These are phyloP conservation scores for Psilocybe sp. DNA, from an alignment of 768 basidiomycete species.

Conservation along the genomic window DNA sequence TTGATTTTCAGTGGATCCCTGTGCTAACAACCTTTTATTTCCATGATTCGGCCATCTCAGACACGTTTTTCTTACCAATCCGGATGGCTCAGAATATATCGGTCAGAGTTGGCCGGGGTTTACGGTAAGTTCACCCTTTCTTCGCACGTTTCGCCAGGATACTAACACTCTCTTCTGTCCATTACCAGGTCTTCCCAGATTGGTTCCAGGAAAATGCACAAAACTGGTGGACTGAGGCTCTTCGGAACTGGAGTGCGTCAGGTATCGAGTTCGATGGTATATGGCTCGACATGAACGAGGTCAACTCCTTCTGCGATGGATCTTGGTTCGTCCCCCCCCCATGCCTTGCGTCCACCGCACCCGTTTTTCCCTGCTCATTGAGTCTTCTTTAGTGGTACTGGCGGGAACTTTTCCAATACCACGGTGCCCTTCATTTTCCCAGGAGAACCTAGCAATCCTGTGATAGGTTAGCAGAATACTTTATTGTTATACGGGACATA, in stretches of 20 bases:
- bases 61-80: constrained; percentile 73
- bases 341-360: neutral
- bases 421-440: constrained; percentile 54
- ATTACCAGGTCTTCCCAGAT: constrained; percentile 25
- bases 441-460: constrained; percentile 48
- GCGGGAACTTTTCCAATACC: constrained; percentile 53
- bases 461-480: constrained; percentile 29
- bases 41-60: constrained; percentile 25
- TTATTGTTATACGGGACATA: neutral
- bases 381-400: constrained; percentile 44
- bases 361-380: neutral
- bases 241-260: constrained; percentile 27
- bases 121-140: constrained; percentile 37
- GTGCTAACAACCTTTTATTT: neutral
- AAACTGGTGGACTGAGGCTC: constrained; percentile 31
- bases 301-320: constrained; percentile 32
- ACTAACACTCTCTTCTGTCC: neutral
- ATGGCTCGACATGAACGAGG: constrained; percentile 35
- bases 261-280: constrained; percentile 31
- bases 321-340: constrained; percentile 24
- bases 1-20: neutral
- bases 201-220: constrained; percentile 29
- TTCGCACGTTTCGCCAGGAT: neutral
- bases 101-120: constrained; percentile 81
- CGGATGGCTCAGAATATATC: constrained; percentile 67